These are phyloP conservation scores for Ustilago cynodontis DNA, from an alignment of 1,284 basidiomycete species.

Conservation along the genomic window DNA sequence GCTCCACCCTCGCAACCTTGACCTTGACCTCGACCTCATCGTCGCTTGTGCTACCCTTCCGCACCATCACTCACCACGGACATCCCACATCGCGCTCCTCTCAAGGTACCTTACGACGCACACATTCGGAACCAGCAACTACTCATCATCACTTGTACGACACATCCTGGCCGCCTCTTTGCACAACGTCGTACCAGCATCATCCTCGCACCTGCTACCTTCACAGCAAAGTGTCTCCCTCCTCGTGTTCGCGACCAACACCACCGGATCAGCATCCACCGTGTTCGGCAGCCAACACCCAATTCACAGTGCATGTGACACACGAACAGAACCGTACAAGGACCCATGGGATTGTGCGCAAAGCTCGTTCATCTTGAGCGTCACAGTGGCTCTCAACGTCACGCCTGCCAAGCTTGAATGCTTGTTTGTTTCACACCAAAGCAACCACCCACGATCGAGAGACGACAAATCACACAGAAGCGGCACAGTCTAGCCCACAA, in stretches of 20 bases:
- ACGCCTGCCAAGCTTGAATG: not conserved
- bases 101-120: too few species aligned
- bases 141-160: not conserved
- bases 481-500: not conserved
- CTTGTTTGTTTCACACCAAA: not conserved
- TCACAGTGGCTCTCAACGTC: slow-evolving; percentile 11
- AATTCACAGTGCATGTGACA: not conserved
- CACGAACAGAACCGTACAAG: not conserved
- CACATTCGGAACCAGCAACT: not conserved
- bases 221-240: too few species aligned
- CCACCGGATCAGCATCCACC: not conserved
- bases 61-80: too few species aligned
- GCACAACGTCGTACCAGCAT: not conserved
- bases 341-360: slow-evolving; percentile 11
- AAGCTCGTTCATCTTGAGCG: not conserved
- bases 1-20: not conserved
- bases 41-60: not conserved
- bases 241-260: not conserved
- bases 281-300: not conserved
- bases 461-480: too few species aligned
- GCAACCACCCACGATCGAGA: not conserved
- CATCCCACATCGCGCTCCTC: too few species aligned
- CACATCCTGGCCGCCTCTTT: too few species aligned
- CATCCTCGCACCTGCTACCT: too few species aligned
- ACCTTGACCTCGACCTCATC: not conserved